Evolutionary conservation across 2,329 filamentous ascomycete species (phyloP).

Genomic region (Venturiaceae sp.): DNA sequence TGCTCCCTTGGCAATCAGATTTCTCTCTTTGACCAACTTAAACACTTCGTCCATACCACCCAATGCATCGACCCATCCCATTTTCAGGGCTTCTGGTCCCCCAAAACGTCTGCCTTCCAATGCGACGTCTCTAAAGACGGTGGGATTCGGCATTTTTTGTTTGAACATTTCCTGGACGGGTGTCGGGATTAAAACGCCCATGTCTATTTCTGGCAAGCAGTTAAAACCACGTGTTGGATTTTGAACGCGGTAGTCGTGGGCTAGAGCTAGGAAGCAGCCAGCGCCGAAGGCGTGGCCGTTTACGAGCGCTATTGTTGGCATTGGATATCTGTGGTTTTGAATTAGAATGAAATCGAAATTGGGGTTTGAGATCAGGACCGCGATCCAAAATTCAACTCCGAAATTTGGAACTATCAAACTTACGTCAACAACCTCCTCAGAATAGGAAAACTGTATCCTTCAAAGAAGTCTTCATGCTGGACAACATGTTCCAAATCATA

Average conservation of each 20-base stretch:
- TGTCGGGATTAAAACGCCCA: slow-evolving; percentile 64
- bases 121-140: slow-evolving; percentile 52
- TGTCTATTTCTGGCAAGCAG: slow-evolving; percentile 74
- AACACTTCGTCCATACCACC: slow-evolving; percentile 57
- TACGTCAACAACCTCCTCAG: slow-evolving; percentile 3
- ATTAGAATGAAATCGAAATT: neutral
- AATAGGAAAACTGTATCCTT: slow-evolving; percentile 30
- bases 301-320: slow-evolving; percentile 71
- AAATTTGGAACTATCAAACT: slow-evolving; percentile 11
- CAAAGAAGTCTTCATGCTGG: slow-evolving; percentile 50
- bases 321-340: slow-evolving; percentile 47
- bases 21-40: slow-evolving; percentile 47
- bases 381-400: no score
- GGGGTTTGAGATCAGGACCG: no score
- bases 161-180: slow-evolving; percentile 69
- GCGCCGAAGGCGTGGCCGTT: slow-evolving; percentile 77
- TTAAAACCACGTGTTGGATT: slow-evolving; percentile 61
- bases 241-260: slow-evolving; percentile 76
- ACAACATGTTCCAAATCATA: slow-evolving; percentile 65
- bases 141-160: slow-evolving; percentile 46
- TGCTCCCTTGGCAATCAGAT: slow-evolving; percentile 51
- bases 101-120: slow-evolving; percentile 65
- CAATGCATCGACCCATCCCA: slow-evolving; percentile 58
- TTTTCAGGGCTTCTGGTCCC: slow-evolving; percentile 52
- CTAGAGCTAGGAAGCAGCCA: slow-evolving; percentile 72